Evolutionary conservation across 1,284 basidiomycete genomes (phyloP), one percentile per base, ranked within the genome.

Genomic region (Boletus hoseneyae): DNA sequence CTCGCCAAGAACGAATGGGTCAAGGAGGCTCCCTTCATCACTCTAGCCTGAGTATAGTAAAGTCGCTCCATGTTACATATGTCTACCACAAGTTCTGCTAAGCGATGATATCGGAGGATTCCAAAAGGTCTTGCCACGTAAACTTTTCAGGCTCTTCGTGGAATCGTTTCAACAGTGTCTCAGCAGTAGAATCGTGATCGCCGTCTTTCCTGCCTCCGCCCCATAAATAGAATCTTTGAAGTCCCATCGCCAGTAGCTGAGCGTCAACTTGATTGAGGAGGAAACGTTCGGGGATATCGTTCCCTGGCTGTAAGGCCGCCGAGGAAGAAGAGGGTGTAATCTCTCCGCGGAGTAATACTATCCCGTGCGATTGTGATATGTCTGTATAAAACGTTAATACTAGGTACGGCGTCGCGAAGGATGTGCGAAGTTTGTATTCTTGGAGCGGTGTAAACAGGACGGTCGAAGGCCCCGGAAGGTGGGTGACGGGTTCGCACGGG

Each of bases 321-420:
- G 65, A 63, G n/a, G 72, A 67, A n/a, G 80, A 69, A 3, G 78
- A 72, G 1, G 89, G 83, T 0, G 93, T 93, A 55, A 98, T 86
- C 68, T 98, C 96, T 16, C 96, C 97, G 33, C 94, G 80, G 71
- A 98, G 78, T 7, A 99, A 79, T 0, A 97, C 92, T 37, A 90
- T 66, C 13, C 82, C 85, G 66, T 98, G 95, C 6, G 85, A 85
- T 23, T 77, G 66, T 1, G 85, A 80, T 7, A 99, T 72, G 64
- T 99, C 96, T 35, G 95, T 89, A 70, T 98, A 97, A 67, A 93
- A 84, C 6, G 96, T 97, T 42, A 98, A 66, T 32, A 92, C 89
- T 23, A 99, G 77, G 62, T 91, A 88, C 0, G 96, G 95, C 33
- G 93, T 94, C 3, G 96, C 92, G 70, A 89, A 98, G 40, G 88